Conservation (phyloP, 2,329 filamentous ascomycete genomes). For the Neopestalotiopsis clavispora region DNA sequence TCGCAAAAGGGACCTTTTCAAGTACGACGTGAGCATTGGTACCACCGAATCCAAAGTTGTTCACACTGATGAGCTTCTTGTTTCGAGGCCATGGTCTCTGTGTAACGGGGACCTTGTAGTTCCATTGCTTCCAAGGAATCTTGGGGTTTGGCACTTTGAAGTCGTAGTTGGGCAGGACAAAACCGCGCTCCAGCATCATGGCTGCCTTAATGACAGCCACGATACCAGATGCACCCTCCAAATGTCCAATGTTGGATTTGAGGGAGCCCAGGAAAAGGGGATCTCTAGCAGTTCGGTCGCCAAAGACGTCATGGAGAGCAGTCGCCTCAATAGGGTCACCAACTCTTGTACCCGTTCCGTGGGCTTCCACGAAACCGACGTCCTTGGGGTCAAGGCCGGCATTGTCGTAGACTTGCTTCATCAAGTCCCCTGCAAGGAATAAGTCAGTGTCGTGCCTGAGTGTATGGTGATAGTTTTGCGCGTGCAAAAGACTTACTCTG, state of each 20-base stretch:
- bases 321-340: constrained; percentile 62
- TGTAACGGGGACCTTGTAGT: constrained; percentile 48
- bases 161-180: constrained; percentile 55
- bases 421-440: constrained; percentile 40
- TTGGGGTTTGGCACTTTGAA: constrained; percentile 54
- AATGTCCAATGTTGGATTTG: constrained; percentile 57
- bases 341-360: constrained; percentile 60
- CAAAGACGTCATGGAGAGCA: constrained; percentile 51
- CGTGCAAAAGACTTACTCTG: constrained; percentile 41
- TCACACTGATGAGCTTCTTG: constrained; percentile 52
- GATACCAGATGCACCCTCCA: constrained; percentile 57
- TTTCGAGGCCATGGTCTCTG: constrained; percentile 51
- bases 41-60: constrained; percentile 28
- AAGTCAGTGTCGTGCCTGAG: neutral
- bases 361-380: constrained; percentile 54
- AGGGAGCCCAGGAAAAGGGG: constrained; percentile 53
- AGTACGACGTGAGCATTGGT: constrained; percentile 27
- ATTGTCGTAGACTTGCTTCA: constrained; percentile 46
- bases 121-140: constrained; percentile 55
- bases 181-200: constrained; percentile 54
- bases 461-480: neutral
- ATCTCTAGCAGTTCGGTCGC: constrained; percentile 43
- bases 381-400: constrained; percentile 44
- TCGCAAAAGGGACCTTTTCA: constrained; percentile 38
- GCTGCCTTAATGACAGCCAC: constrained; percentile 56